A percentile compares a stretch with the other conserved stretches of the same genome.
phyloP scores from a whole-genome alignment of 1,284 basidiomycete genomes.

The Grifola frondosa region DNA sequence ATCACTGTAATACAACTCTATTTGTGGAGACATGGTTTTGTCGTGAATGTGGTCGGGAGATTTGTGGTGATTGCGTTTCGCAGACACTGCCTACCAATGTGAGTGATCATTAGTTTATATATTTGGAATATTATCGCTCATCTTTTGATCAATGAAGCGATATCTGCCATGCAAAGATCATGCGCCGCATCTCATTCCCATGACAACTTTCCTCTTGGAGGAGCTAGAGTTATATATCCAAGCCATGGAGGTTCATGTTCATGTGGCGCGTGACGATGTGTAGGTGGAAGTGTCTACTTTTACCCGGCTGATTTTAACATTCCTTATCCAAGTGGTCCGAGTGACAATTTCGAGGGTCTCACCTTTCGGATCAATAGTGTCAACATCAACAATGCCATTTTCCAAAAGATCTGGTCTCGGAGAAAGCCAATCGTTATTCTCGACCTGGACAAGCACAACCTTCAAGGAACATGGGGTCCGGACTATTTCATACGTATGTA shows the following conservation, averaged over 20 bases:
- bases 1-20: background rate
- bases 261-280: too few relatives aligned
- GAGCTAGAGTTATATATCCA: too few relatives aligned
- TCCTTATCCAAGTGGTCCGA: background rate
- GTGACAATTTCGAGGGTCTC: background rate
- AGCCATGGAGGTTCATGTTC: too few relatives aligned
- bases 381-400: background rate
- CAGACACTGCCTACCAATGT: background rate
- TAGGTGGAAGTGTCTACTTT: too few relatives aligned
- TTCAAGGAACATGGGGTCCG: conserved; percentile 1
- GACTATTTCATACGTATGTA: conserved; percentile 1
- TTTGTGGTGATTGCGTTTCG: background rate
- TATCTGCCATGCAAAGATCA: too few relatives aligned
- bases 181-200: too few relatives aligned
- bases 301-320: too few relatives aligned
- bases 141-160: too few relatives aligned
- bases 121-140: background rate
- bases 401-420: background rate
- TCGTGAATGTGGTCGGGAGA: conserved; percentile 1
- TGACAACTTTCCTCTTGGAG: too few relatives aligned
- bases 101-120: background rate
- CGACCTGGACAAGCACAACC: background rate
- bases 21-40: conserved; percentile 6
- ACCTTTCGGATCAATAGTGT: background rate
- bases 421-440: background rate